Evolutionary conservation across 1,139 yeast species (phyloP), one percentile per base, ranked within the genome.

Genomic region (Protomyces pachydermus): DNA sequence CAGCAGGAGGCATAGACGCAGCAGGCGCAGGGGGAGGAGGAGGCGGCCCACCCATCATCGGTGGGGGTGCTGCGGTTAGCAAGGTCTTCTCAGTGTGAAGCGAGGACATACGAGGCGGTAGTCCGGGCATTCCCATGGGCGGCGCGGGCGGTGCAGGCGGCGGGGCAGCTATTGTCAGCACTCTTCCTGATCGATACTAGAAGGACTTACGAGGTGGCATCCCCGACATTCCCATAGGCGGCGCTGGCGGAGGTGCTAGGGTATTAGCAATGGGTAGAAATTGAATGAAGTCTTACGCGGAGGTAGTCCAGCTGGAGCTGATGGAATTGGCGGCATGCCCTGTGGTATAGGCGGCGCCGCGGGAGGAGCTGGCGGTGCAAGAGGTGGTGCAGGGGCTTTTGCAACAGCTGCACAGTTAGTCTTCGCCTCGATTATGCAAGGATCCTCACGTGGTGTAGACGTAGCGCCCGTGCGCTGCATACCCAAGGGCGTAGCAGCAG

Each of bases 1-100:
- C 71, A 6, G 68, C 70, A 6, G 72, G 68, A 2, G 70, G 67
- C 0, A 67, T 70, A 57, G 71, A 55, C 5, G 53, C 25, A 8
- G 32, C 53, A 1, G 56, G 42, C 9, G 42, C n/a, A 3, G 42
- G 16, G 9, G 58, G 56, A 16, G 55, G 32, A 16, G 55, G 32
- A 12, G 69, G 67, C 10, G 69, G 61, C 10, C 66, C 65, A 34
- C 70, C 63, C 5, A 68, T 66, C 10, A 68, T 67, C 1, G 74
- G 70, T 23, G 71, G 69, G 2, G 70, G 64, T 5, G 42, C 42
- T 37, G 9, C 16, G 2, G 42, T 37, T 5, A 14, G 14, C 16
- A 37, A 3, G 69, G 67, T 25, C 65, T 4, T 63, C 64, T 61
- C 10, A 52, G 56, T 20, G 3, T 20, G 58, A 18, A n/a, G 46